Evolutionary conservation across 805 yeast genomes (phyloP).

Genomic region (Priceomyces fermenticarens): DNA sequence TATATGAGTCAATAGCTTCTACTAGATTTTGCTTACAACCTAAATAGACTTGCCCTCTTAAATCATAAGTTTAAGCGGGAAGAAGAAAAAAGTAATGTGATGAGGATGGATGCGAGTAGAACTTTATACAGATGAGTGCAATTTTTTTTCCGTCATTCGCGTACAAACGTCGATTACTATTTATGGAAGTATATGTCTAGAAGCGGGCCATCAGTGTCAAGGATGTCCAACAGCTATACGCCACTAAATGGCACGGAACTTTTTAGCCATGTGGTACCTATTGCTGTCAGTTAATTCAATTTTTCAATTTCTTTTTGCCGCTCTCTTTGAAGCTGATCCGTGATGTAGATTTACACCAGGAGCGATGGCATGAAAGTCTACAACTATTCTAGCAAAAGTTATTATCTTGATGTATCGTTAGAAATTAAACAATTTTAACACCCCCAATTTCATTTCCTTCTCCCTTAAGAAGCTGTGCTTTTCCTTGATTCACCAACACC

Average conservation of each 20-base stretch:
- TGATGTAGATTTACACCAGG: neutral
- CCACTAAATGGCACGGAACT: constrained; percentile 7
- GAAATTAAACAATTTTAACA: constrained; percentile 57
- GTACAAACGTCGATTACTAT: constrained; percentile 15
- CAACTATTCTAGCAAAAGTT: neutral
- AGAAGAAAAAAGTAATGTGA: constrained; percentile 18
- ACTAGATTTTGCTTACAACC: constrained; percentile 4
- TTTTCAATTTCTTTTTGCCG: constrained; percentile 3
- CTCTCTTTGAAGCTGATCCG: neutral
- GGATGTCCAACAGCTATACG: constrained; percentile 23
- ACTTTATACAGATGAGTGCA: constrained; percentile 6
- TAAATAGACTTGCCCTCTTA: constrained; percentile 39
- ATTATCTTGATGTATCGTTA: neutral
- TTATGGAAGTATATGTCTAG: constrained; percentile 8
- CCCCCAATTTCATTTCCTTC: constrained; percentile 66
- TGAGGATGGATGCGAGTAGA: neutral
- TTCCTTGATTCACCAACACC: constrained; percentile 59
- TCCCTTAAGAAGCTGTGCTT: constrained; percentile 70
- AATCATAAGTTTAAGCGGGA: constrained; percentile 44
- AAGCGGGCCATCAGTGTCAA: too few relatives aligned
- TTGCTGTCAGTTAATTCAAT: constrained; percentile 1
- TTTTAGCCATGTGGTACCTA: constrained; percentile 7
- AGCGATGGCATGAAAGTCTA: neutral
- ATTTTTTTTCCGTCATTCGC: constrained; percentile 4
- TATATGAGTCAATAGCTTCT: constrained; percentile 1